Percentiles rank a stretch among this genome's conserved stretches.
Conservation (phyloP, 169 alveolate species). For the Plasmodium chabaudi region DNA sequence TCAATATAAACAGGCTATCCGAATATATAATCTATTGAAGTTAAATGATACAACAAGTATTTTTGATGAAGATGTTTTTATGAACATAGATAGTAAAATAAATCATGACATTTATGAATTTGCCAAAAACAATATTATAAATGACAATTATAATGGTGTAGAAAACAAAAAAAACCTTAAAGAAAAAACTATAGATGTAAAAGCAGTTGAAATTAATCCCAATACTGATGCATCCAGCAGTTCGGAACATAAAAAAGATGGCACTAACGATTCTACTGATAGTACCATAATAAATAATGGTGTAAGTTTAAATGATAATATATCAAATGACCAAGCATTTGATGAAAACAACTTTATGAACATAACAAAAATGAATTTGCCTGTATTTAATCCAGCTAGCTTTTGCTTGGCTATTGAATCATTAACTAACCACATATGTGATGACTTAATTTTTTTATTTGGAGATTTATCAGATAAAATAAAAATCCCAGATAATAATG, state of each 20-base stretch:
- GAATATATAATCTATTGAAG: constrained; percentile 64
- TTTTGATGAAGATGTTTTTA: constrained; percentile 74
- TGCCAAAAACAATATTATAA: constrained; percentile 37
- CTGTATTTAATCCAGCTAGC: constrained; percentile 63
- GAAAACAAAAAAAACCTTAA: background rate
- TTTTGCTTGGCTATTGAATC: constrained; percentile 65
- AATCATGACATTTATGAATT: constrained; percentile 67
- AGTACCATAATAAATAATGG: background rate
- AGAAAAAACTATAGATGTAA: constrained; percentile 3
- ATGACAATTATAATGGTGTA: background rate
- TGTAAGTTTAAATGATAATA: no score
- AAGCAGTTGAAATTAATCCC: background rate
- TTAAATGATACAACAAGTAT: constrained; percentile 46
- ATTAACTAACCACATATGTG: constrained; percentile 65
- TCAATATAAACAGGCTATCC: constrained; percentile 60
- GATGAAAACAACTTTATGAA: constrained; percentile 49
- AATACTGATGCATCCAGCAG: background rate
- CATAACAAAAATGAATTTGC: constrained; percentile 67
- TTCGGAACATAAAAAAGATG: background rate
- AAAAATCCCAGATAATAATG: constrained; percentile 28
- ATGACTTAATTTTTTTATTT: constrained; percentile 59
- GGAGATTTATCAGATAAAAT: constrained; percentile 47
- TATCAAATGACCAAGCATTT: background rate
- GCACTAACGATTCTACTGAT: background rate
- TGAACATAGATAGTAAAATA: constrained; percentile 75